Conservation (phyloP, 2,329 filamentous ascomycete genomes). For the Aspergillus jensenii region DNA sequence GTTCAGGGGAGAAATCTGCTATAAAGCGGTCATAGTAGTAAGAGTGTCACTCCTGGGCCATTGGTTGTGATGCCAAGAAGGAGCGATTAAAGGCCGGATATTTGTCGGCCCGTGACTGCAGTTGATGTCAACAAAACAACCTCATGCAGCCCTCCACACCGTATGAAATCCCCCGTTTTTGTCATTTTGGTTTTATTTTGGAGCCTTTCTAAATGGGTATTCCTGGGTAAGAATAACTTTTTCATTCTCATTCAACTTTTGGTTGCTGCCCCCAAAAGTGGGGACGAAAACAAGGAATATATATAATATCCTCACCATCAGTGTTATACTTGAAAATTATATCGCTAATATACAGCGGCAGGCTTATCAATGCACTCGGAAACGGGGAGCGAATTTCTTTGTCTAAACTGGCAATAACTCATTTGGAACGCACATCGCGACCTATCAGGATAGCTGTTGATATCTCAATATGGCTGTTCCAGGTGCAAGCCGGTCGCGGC, state of each 20-base stretch:
- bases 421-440: constrained; percentile 66
- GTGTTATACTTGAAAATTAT: not conserved
- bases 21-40: not conserved
- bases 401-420: constrained; percentile 76
- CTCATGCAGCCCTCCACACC: not conserved
- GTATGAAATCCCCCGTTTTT: not conserved
- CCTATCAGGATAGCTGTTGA: constrained; percentile 89
- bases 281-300: constrained; percentile 8
- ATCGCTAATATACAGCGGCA: constrained; percentile 36
- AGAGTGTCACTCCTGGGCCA: not conserved
- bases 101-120: constrained; percentile 34
- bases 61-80: not conserved
- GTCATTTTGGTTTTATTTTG: constrained; percentile 2
- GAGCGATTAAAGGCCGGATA: constrained; percentile 27
- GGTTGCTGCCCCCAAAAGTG: not conserved
- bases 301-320: constrained; percentile 9
- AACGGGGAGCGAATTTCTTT: constrained; percentile 76
- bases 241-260: not conserved
- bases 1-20: not conserved
- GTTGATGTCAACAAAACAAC: constrained; percentile 26
- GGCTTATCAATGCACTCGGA: constrained; percentile 88
- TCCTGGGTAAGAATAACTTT: constrained; percentile 38
- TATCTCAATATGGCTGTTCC: constrained; percentile 96
- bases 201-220: constrained; percentile 40
- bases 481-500: constrained; percentile 80